A percentile compares a stretch with the other conserved stretches of the same genome.
Conservation (phyloP, 2,329 filamentous ascomycete genomes). For the Chaetomium sp. region DNA sequence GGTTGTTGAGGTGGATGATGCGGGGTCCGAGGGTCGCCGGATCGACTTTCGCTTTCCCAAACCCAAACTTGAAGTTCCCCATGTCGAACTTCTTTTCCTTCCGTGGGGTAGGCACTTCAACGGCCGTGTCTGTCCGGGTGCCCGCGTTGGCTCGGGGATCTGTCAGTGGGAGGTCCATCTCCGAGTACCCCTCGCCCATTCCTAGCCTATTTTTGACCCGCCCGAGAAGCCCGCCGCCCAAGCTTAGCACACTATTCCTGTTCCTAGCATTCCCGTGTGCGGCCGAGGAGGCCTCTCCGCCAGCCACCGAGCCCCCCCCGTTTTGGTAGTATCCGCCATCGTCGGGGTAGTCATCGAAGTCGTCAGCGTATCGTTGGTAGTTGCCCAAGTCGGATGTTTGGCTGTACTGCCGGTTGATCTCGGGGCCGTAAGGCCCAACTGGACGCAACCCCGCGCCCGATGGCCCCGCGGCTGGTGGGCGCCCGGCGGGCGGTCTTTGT, state of each 20-base stretch:
- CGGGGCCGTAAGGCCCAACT: slow-evolving; percentile 38
- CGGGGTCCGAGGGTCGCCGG: slow-evolving; percentile 86
- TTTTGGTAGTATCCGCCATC: slow-evolving; percentile 81
- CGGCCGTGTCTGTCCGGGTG: slow-evolving; percentile 33
- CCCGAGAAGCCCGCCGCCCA: slow-evolving; percentile 83
- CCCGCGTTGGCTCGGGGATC: slow-evolving; percentile 54
- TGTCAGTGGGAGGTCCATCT: slow-evolving; percentile 96
- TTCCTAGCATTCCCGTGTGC: slow-evolving; percentile 47
- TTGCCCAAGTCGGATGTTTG: slow-evolving; percentile 81
- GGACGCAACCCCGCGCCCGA: slow-evolving; percentile 20
- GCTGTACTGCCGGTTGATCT: slow-evolving; percentile 46
- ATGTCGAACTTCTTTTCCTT: slow-evolving; percentile 56
- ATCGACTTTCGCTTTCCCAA: slow-evolving; percentile 77
- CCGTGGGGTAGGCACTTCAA: slow-evolving; percentile 13
- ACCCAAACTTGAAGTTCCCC: slow-evolving; percentile 85
- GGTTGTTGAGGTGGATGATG: slow-evolving; percentile 93
- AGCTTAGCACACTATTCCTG: slow-evolving; percentile 79
- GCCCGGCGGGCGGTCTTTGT: slow-evolving; percentile 42
- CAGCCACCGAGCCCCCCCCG: slow-evolving; percentile 47
- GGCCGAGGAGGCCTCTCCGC: slow-evolving; percentile 32
- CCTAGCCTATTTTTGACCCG: slow-evolving; percentile 85
- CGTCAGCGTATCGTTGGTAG: slow-evolving; percentile 85
- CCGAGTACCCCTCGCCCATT: slow-evolving; percentile 82
- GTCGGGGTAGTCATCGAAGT: slow-evolving; percentile 73
- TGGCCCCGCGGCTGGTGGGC: slow-evolving; percentile 29